Conservation (phyloP, 164 flowering plant species). For the Vitis rupestris region DNA sequence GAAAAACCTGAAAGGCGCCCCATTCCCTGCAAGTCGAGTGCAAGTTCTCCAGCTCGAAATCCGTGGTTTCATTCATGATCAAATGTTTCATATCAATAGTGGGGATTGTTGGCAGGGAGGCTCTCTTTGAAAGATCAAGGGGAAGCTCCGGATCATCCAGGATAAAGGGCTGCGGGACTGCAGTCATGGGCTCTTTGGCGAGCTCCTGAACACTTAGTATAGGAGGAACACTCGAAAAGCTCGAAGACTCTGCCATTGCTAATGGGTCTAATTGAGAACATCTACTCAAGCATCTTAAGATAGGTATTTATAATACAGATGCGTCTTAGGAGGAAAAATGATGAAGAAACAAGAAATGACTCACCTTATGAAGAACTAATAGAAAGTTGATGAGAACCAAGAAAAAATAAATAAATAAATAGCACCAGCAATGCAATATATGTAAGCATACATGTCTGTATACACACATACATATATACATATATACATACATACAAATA, state of each 20-base stretch:
- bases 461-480: too few relatives aligned
- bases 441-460: too few relatives aligned
- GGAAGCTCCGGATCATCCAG: conserved; percentile 4
- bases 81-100: conserved; percentile 20
- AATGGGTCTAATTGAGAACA: too few relatives aligned
- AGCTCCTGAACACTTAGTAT: conserved; percentile 24
- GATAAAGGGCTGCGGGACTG: conserved; percentile 10
- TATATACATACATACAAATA: too few relatives aligned
- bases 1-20: conserved; percentile 48
- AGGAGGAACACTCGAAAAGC: background rate
- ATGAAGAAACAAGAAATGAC: too few relatives aligned
- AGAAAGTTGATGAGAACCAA: too few relatives aligned
- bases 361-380: too few relatives aligned
- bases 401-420: too few relatives aligned
- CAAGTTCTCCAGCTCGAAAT: conserved; percentile 30
- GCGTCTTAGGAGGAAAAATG: too few relatives aligned
- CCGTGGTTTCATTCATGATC: conserved; percentile 1
- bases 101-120: conserved; percentile 7
- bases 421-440: too few relatives aligned
- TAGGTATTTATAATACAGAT: too few relatives aligned
- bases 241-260: conserved; percentile 3
- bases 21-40: conserved; percentile 42
- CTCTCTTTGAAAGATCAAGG: background rate
- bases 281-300: too few relatives aligned
- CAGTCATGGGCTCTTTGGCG: conserved; percentile 8